Base-by-base conservation (phyloP, 2,329 filamentous ascomycete species). In the Sporothrix protearum region DNA sequence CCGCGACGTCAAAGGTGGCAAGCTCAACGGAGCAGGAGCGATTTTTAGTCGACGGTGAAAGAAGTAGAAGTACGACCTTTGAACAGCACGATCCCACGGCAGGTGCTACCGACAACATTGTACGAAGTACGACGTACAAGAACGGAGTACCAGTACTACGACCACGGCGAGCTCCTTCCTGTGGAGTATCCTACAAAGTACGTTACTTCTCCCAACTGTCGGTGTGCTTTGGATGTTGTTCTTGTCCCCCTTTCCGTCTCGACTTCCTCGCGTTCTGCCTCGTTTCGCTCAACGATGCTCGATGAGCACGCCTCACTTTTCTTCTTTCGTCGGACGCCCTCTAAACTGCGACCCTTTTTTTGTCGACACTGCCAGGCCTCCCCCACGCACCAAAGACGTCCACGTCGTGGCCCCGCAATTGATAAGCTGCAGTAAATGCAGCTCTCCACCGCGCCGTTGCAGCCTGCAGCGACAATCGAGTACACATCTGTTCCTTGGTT, bases 321-420 rank as follows among this genome's bases (percentile, higher is more conserved):
- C 51, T 55, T 45, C 36, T n/a, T 45, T n/a, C 14, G 49, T 45
- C 51, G 16, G 28, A n/a, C 22, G 25, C 42, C 22, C 30, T 25
- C 28, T 22, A 2, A 19, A 22, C 22, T 67, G 28, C 67, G 19
- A 45, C 51, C 47, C 51, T 14, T 22, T 14, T 45, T 45, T 42
- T 14, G 14, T 59, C 36, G 8, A 19, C 36, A 8, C 51, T 36
- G 45, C 47, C 45, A 10, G 25, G 25, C 19, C 63, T 36, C 30
- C 47, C 45, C 45, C 64, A 53, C 36, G 67, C 67, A 69, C n/a
- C 66, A 68, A 49, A 55, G 49, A 59, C 67, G 59, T 57, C 67
- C 67, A 57, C 67, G 36, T 69, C 51, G 67, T 45, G 51, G 67
- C 67, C 36, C 67, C 36, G 36, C 64, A 42, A 57, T 68, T 53